phyloP scores from a whole-genome alignment of 768 basidiomycete species.

The Pleurotus tuber-regium region DNA sequence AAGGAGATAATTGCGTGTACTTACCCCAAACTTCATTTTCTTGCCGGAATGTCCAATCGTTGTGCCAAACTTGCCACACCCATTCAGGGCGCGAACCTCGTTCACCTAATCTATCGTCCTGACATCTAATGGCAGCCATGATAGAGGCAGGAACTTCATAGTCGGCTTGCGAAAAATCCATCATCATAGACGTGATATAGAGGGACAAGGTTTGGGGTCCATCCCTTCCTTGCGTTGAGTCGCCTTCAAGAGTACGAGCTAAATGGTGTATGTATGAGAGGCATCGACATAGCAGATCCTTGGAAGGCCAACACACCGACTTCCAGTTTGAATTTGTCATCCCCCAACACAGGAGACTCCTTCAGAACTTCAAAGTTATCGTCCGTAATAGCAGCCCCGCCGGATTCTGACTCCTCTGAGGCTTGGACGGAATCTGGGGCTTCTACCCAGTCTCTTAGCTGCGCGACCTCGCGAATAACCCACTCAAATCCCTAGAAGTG shows the following conservation, averaged over 20 bases:
- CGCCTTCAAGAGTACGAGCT: slow-evolving; percentile 22
- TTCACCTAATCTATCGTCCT: slow-evolving; percentile 57
- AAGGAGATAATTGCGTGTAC: slow-evolving; percentile 15
- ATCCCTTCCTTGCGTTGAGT: slow-evolving; percentile 22
- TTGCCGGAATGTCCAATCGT: slow-evolving; percentile 66
- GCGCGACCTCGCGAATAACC: slow-evolving; percentile 56
- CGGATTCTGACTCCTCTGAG: slow-evolving; percentile 21
- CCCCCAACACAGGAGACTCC: slow-evolving; percentile 64
- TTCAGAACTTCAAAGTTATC: slow-evolving; percentile 60
- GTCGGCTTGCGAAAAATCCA: slow-evolving; percentile 58
- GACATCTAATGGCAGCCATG: slow-evolving; percentile 70
- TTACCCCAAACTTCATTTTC: slow-evolving; percentile 76
- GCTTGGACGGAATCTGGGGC: slow-evolving; percentile 22
- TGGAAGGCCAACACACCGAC: slow-evolving; percentile 48
- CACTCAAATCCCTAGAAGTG: slow-evolving; percentile 66
- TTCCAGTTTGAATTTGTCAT: slow-evolving; percentile 71
- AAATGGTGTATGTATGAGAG: too few relatives aligned
- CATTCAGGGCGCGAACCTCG: slow-evolving; percentile 66
- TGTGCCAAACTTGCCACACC: slow-evolving; percentile 73
- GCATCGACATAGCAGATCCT: too few relatives aligned
- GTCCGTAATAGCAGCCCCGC: slow-evolving; percentile 24
- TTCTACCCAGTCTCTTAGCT: slow-evolving; percentile 59
- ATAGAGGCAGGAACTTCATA: slow-evolving; percentile 64
- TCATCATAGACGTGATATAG: slow-evolving; percentile 62
- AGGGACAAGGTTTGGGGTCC: slow-evolving; percentile 47